Percentiles rank a stretch among this genome's conserved stretches.
Conservation (phyloP, 2,329 filamentous ascomycete species). For the Penicillium corylophilum region DNA sequence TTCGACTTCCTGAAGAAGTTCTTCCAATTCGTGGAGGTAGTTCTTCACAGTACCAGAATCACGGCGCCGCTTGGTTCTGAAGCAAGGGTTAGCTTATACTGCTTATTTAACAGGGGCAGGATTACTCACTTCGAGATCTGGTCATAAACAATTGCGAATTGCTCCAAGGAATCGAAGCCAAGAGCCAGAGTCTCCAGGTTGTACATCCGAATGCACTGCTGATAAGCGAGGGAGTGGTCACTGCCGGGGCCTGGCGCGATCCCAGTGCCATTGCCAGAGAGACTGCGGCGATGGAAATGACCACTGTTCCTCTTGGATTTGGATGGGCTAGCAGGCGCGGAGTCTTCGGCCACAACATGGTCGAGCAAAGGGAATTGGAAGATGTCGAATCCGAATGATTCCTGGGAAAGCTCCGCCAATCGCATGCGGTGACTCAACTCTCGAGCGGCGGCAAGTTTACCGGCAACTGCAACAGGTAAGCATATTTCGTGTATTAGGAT, state of each 20-base stretch:
- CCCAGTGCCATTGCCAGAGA: constrained; percentile 22
- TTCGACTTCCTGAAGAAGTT: constrained; percentile 56
- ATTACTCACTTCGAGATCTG: constrained; percentile 41
- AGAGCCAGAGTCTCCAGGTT: constrained; percentile 68
- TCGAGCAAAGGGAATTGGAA: constrained; percentile 27
- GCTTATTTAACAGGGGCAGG: not conserved
- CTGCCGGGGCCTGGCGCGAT: not conserved
- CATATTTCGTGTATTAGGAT: constrained; percentile 8
- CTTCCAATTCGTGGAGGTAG: constrained; percentile 56
- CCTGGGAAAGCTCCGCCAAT: constrained; percentile 48
- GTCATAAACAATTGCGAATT: constrained; percentile 58
- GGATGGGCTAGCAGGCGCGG: constrained; percentile 32
- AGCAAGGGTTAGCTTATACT: constrained; percentile 10
- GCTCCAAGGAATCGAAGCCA: constrained; percentile 67
- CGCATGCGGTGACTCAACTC: constrained; percentile 53
- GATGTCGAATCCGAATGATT: constrained; percentile 41
- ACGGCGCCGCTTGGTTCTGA: constrained; percentile 32
- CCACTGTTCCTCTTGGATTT: constrained; percentile 29
- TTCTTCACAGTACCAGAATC: constrained; percentile 44
- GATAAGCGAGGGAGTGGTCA: constrained; percentile 18
- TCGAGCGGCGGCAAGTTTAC: constrained; percentile 55
- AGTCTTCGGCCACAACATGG: constrained; percentile 21
- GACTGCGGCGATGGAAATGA: constrained; percentile 28
- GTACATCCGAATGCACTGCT: constrained; percentile 61
- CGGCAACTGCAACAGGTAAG: constrained; percentile 29